A percentile compares a stretch with the other conserved stretches of the same genome.
Evolutionary conservation across 2,329 filamentous ascomycete species (phyloP).

Genomic region (Nemania sp.): DNA sequence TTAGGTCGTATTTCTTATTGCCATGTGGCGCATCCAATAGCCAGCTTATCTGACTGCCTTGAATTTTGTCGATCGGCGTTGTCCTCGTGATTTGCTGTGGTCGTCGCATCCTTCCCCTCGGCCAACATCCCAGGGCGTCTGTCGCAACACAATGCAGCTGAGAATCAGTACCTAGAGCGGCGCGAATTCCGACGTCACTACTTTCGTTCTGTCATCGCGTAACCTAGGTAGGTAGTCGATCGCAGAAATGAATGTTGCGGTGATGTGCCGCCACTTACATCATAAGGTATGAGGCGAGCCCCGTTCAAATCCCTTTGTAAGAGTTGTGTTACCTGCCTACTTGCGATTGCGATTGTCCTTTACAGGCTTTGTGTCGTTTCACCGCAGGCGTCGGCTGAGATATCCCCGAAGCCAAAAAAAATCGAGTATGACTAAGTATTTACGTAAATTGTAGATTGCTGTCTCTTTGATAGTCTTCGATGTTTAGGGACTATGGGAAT

Average conservation of each 20-base stretch:
- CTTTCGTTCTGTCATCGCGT: conserved; percentile 17
- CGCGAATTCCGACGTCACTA: conserved; percentile 3
- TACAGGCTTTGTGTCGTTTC: conserved; percentile 21
- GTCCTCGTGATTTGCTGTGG: no score
- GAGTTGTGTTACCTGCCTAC: no score
- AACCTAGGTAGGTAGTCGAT: no score
- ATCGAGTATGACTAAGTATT: conserved; percentile 3
- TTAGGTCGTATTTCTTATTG: no score
- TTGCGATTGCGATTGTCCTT: conserved; percentile 23
- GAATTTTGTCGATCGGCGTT: no score
- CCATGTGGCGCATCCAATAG: no score
- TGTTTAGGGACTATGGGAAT: not conserved
- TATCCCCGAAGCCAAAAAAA: not conserved
- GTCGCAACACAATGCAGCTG: no score
- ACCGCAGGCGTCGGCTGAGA: not conserved
- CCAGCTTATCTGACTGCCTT: no score
- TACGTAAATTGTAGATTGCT: not conserved
- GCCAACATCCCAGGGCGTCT: no score
- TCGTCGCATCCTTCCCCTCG: no score
- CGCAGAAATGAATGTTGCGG: no score
- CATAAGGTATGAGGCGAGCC: not conserved
- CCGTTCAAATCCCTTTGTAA: not conserved
- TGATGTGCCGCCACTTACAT: conserved; percentile 18
- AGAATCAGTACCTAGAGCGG: not conserved
- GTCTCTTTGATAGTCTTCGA: not conserved